phyloP scores from a whole-genome alignment of 2,329 filamentous ascomycete genomes.

The Monosporascus sp. region DNA sequence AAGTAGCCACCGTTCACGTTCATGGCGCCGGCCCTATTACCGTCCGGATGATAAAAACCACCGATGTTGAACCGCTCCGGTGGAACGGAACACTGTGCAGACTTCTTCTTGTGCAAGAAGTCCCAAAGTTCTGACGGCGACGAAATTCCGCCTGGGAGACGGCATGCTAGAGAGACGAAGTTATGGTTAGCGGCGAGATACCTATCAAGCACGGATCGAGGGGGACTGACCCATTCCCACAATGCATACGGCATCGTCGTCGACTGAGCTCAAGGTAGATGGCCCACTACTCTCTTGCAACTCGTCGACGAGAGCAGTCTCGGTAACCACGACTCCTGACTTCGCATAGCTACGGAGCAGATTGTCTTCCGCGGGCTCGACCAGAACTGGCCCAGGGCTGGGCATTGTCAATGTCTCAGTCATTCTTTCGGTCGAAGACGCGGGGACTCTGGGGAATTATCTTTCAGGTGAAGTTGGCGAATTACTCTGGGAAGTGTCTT shows the following conservation, averaged over 20 bases:
- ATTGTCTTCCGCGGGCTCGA: too few relatives aligned
- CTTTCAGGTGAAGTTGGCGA: too few relatives aligned
- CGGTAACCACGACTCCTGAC: too few relatives aligned
- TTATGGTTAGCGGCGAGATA: not conserved
- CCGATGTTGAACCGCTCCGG: constrained; percentile 1
- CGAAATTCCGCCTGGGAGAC: constrained; percentile 6
- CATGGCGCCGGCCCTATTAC: not conserved
- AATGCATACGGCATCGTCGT: not conserved
- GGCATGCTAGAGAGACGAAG: constrained; percentile 4
- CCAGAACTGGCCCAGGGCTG: too few relatives aligned
- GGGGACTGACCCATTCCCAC: constrained; percentile 1
- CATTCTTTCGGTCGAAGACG: too few relatives aligned
- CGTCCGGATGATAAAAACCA: constrained; percentile 3
- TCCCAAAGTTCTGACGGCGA: constrained; percentile 8
- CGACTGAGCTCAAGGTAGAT: not conserved
- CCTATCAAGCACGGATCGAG: too few relatives aligned
- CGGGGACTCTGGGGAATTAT: too few relatives aligned
- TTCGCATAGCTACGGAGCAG: too few relatives aligned
- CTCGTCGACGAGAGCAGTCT: not conserved
- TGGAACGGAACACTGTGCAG: constrained; percentile 5
- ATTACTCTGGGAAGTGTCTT: too few relatives aligned
- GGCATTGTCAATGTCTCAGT: too few relatives aligned
- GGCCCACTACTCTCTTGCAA: not conserved
- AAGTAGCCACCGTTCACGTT: constrained; percentile 10
- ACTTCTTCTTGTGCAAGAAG: constrained; percentile 5